A percentile compares a stretch with the other conserved stretches of the same genome.
Evolutionary conservation across 2,329 filamentous ascomycete genomes (phyloP).

Genomic region (Sporothrix pseudoabietina): DNA sequence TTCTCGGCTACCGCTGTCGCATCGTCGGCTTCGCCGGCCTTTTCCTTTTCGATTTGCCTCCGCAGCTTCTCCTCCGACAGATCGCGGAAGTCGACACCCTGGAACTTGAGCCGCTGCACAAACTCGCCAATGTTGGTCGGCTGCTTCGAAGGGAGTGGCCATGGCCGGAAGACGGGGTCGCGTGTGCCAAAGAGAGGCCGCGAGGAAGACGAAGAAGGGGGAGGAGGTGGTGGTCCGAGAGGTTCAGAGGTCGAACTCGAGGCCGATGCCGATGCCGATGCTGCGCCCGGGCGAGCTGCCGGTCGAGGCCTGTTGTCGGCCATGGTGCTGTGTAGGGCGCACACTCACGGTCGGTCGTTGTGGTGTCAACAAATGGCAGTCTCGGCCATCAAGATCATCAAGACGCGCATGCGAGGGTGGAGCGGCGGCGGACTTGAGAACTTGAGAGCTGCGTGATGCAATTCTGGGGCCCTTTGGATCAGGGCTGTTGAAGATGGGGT

Average conservation of each 20-base stretch:
- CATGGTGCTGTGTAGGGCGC: background rate
- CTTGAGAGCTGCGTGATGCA: background rate
- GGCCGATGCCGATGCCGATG: background rate
- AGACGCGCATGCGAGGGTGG: background rate
- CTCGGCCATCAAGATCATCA: background rate
- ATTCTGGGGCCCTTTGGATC: background rate
- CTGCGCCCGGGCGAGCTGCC: background rate
- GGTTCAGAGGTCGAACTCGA: background rate
- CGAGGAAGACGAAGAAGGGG: background rate
- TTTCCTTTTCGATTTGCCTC: conserved; percentile 62
- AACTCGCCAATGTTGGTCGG: conserved; percentile 69
- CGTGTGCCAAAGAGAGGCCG: conserved; percentile 32
- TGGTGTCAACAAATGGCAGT: background rate
- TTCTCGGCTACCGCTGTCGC: conserved; percentile 44
- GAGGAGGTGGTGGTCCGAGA: background rate
- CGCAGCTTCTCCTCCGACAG: conserved; percentile 73
- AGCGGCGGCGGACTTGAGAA: background rate
- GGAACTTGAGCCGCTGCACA: conserved; percentile 74
- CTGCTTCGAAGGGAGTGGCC: conserved; percentile 59
- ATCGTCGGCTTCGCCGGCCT: conserved; percentile 38
- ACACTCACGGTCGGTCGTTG: background rate
- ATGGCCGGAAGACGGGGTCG: conserved; percentile 55
- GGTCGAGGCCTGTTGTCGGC: conserved; percentile 21
- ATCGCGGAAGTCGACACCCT: conserved; percentile 79
- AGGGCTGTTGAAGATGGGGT: background rate